These are phyloP conservation scores for Lactarius vividus DNA, from an alignment of 768 basidiomycete species.

Conservation along the genomic window DNA sequence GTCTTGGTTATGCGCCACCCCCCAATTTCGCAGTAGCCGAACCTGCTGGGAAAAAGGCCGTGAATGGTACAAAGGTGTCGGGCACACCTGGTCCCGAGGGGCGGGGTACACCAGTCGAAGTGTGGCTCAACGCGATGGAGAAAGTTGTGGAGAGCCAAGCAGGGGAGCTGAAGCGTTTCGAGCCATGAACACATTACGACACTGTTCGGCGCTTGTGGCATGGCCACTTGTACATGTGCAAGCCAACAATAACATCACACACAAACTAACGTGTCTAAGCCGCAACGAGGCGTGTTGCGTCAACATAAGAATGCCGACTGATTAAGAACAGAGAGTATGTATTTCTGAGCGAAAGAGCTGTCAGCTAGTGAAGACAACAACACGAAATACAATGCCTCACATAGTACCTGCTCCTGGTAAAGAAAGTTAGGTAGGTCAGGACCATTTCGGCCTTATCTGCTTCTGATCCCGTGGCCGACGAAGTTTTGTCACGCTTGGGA, in stretches of 20 bases:
- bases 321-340: constrained; percentile 5
- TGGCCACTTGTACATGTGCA: not conserved
- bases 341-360: not conserved
- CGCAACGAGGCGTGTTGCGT: not conserved
- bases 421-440: not conserved
- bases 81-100: constrained; percentile 16
- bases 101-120: constrained; percentile 47
- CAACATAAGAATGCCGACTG: not conserved
- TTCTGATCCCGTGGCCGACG: not conserved
- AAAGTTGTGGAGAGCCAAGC: constrained; percentile 62
- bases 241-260: not conserved
- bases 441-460: not conserved
- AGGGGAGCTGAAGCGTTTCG: constrained; percentile 50
- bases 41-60: constrained; percentile 3
- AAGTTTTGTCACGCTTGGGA: constrained; percentile 1
- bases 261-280: not conserved
- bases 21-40: constrained; percentile 7
- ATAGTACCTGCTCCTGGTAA: not conserved
- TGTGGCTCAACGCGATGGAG: constrained; percentile 87
- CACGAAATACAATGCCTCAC: constrained; percentile 7
- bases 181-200: constrained; percentile 18
- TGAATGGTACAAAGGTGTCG: constrained; percentile 3
- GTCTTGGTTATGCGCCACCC: constrained; percentile 31
- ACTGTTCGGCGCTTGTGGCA: not conserved
- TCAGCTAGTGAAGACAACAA: constrained; percentile 8